These are phyloP conservation scores for Casuarina glauca DNA, from an alignment of 306 rosid genomes.

Conservation along the genomic window DNA sequence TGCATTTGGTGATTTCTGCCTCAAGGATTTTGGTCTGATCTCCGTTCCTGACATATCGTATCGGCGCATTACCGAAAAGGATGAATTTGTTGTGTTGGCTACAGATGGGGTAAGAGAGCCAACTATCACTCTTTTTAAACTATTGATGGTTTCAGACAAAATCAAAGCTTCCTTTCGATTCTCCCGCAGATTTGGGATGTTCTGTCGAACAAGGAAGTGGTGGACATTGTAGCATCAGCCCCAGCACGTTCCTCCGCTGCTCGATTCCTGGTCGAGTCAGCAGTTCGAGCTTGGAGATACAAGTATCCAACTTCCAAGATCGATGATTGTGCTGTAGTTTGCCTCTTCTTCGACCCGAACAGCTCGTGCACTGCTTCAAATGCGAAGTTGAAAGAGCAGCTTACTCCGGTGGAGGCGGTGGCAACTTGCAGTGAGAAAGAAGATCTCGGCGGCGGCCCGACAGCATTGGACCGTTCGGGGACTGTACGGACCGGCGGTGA, in stretches of 20 bases:
- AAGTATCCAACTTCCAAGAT: constrained; percentile 95
- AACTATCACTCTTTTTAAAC: constrained; percentile 10
- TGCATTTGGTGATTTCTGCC: constrained; percentile 98
- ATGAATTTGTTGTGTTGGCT: constrained; percentile 85
- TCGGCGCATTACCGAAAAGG: constrained; percentile 65
- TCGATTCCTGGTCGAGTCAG: constrained; percentile 79
- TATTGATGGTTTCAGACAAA: constrained; percentile 16
- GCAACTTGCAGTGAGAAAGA: constrained; percentile 31
- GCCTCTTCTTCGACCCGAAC: constrained; percentile 74
- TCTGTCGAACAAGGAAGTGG: constrained; percentile 89
- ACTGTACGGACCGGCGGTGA: constrained; percentile 48
- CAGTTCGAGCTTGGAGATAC: constrained; percentile 76
- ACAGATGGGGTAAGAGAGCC: constrained; percentile 83
- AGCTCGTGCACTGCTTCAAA: constrained; percentile 50
- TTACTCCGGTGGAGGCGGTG: constrained; percentile 31
- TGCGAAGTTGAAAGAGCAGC: constrained; percentile 46
- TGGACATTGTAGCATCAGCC: constrained; percentile 78
- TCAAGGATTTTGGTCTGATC: constrained; percentile 93
- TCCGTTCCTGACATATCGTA: constrained; percentile 89
- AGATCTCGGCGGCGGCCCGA: constrained; percentile 27
- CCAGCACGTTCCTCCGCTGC: constrained; percentile 69
- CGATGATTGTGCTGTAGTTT: constrained; percentile 93
- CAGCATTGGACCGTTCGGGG: constrained; percentile 43
- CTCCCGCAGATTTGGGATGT: constrained; percentile 89
- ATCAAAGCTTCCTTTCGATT: constrained; percentile 7